phyloP scores from a whole-genome alignment of 1,284 basidiomycete species.

The Peniophora sp. region DNA sequence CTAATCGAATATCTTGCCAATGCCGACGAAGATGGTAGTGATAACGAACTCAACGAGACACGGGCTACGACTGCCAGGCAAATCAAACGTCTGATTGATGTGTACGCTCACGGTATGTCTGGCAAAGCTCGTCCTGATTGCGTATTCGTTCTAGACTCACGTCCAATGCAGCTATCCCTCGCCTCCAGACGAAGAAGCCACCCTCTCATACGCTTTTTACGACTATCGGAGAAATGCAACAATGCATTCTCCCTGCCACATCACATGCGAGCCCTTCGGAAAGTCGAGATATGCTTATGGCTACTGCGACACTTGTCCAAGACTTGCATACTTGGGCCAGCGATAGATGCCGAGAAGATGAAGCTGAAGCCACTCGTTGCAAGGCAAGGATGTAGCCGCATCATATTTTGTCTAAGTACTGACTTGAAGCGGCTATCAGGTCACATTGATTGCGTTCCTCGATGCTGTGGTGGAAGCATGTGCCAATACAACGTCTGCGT shows the following conservation, averaged over 20 bases:
- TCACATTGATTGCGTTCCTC: conserved; percentile 31
- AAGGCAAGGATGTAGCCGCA: conserved; percentile 10
- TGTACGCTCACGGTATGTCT: conserved; percentile 35
- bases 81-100: conserved; percentile 26
- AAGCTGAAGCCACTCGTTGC: conserved; percentile 13
- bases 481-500: conserved; percentile 30
- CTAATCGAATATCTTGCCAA: conserved; percentile 38
- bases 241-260: background rate
- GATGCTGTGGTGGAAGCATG: conserved; percentile 31
- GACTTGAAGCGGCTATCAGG: conserved; percentile 21
- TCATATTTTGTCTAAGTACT: background rate
- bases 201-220: conserved; percentile 27
- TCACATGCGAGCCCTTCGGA: conserved; percentile 2
- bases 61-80: conserved; percentile 18
- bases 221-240: conserved; percentile 7
- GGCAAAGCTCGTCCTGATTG: conserved; percentile 1
- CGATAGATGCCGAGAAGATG: conserved; percentile 1
- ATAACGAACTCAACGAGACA: conserved; percentile 23
- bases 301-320: conserved; percentile 6
- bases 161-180: conserved; percentile 36
- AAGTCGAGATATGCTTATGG: conserved; percentile 6
- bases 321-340: conserved; percentile 5
- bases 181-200: conserved; percentile 35
- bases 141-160: background rate
- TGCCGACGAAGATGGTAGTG: conserved; percentile 21